Evolutionary conservation across 495 filamentous ascomycete species (phyloP).

Genomic region (Tuber aestivum): DNA sequence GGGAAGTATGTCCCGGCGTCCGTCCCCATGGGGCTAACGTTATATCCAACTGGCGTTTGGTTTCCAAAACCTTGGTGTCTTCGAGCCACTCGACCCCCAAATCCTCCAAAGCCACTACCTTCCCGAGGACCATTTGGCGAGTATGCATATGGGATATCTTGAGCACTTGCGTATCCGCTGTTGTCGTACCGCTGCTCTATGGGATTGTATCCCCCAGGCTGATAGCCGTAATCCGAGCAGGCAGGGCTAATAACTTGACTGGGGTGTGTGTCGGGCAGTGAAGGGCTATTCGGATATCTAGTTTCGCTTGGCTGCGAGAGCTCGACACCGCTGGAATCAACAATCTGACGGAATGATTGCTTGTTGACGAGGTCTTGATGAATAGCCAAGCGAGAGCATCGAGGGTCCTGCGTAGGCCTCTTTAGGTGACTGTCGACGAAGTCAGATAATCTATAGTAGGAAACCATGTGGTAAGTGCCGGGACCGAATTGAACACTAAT

Average conservation of each 20-base stretch:
- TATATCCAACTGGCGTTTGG: slow-evolving; percentile 1
- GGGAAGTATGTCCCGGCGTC: not conserved
- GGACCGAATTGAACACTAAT: slow-evolving; percentile 68
- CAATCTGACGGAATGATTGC: slow-evolving; percentile 64
- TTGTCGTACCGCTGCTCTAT: not conserved
- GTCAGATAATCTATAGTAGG: slow-evolving; percentile 78
- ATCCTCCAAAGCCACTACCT: not conserved
- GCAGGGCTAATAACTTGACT: not conserved
- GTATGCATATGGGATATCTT: slow-evolving; percentile 5
- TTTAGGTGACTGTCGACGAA: slow-evolving; percentile 58
- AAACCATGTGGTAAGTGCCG: slow-evolving; percentile 73
- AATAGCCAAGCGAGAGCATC: slow-evolving; percentile 51
- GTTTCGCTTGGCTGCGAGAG: slow-evolving; percentile 38
- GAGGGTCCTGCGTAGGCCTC: slow-evolving; percentile 55
- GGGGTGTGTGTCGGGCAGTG: slow-evolving; percentile 43
- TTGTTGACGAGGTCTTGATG: slow-evolving; percentile 56
- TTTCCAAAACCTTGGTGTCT: not conserved
- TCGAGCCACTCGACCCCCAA: not conserved
- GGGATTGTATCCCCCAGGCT: not conserved
- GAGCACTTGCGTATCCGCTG: not conserved
- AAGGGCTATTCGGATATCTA: slow-evolving; percentile 2
- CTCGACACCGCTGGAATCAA: slow-evolving; percentile 54
- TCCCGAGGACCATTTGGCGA: not conserved
- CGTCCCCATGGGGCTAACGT: not conserved
- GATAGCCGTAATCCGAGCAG: not conserved